Conservation (phyloP, 331 rosid genomes). For the Cucumis variabilis region DNA sequence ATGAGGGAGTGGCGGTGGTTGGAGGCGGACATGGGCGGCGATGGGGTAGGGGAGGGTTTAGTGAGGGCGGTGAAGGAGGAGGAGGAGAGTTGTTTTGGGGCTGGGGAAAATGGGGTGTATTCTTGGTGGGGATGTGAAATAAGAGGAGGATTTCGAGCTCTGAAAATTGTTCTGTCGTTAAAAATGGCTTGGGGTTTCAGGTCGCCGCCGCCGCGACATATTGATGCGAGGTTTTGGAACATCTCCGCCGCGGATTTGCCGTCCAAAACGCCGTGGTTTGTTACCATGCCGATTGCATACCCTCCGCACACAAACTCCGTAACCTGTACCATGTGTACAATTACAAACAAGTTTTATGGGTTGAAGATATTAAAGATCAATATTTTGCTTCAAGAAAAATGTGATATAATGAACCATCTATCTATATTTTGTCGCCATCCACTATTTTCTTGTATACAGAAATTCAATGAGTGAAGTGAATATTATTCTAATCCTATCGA, state of each 20-base stretch:
- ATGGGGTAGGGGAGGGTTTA: constrained; percentile 9
- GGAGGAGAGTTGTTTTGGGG: not conserved
- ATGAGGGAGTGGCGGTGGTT: not conserved
- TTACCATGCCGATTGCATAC: constrained; percentile 54
- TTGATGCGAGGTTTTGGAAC: constrained; percentile 54
- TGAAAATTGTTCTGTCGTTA: constrained; percentile 49
- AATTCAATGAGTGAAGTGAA: too few species aligned
- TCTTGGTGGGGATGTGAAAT: constrained; percentile 59
- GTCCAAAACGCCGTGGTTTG: constrained; percentile 62
- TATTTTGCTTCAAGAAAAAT: too few species aligned
- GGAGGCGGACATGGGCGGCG: not conserved
- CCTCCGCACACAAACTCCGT: constrained; percentile 69
- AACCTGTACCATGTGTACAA: constrained; percentile 35
- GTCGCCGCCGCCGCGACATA: constrained; percentile 41
- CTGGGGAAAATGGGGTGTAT: constrained; percentile 34
- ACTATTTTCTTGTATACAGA: too few species aligned
- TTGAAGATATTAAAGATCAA: too few species aligned
- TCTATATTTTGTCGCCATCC: too few species aligned
- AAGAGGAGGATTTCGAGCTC: constrained; percentile 56
- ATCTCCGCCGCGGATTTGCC: constrained; percentile 52
- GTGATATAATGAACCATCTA: too few species aligned
- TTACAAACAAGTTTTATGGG: too few species aligned
- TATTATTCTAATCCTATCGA: too few species aligned
- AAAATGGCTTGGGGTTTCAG: constrained; percentile 36
- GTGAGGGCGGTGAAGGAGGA: constrained; percentile 42